Evolutionary conservation across 345 rosid genomes (phyloP).

Genomic region (Dovyalis caffra): DNA sequence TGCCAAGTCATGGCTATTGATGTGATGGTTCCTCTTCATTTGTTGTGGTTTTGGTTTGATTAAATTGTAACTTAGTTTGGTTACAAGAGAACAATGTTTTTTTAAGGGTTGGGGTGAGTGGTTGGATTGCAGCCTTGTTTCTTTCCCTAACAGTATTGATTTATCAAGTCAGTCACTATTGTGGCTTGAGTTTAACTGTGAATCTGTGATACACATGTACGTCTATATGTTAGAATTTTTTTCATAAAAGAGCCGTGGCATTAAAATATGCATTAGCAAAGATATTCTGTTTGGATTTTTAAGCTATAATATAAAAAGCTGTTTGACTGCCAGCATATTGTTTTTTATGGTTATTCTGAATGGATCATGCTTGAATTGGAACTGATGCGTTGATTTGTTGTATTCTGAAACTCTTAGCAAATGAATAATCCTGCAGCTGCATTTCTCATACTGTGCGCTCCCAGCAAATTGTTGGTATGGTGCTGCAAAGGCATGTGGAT

Average conservation of each 20-base stretch:
- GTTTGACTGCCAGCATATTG: neutral
- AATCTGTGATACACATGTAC: no score
- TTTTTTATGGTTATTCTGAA: neutral
- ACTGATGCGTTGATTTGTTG: neutral
- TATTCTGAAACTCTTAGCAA: neutral
- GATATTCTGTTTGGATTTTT: neutral
- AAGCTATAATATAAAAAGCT: neutral
- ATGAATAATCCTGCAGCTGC: neutral
- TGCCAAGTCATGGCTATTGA: neutral
- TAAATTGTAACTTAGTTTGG: neutral
- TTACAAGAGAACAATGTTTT: conserved; percentile 1
- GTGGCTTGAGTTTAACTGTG: conserved; percentile 11
- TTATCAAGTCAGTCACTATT: no score
- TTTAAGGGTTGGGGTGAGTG: neutral
- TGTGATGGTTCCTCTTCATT: no score
- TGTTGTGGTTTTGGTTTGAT: neutral
- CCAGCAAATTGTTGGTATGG: neutral
- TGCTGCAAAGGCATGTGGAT: neutral
- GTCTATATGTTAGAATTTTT: no score
- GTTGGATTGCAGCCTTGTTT: neutral
- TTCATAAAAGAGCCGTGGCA: neutral
- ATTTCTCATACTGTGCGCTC: neutral
- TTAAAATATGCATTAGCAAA: neutral
- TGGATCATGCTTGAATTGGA: neutral
- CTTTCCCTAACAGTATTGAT: neutral